A percentile compares a stretch with the other conserved stretches of the same genome.
Conservation (phyloP, 202 grass and related monocot genomes). For the Schoenoplectus tabernaemontani region DNA sequence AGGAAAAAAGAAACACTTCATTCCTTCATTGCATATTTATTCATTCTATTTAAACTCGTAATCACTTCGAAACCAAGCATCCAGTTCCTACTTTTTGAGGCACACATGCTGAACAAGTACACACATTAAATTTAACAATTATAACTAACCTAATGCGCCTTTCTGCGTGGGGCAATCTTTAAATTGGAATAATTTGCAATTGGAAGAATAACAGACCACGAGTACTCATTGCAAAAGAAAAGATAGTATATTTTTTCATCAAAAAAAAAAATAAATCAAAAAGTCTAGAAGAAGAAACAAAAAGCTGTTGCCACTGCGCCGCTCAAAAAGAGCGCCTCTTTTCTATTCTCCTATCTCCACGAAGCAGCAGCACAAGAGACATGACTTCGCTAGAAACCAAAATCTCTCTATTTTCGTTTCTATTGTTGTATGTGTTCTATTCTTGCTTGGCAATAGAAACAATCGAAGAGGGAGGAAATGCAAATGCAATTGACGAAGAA, state of each 20-base stretch:
- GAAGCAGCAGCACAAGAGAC: neutral
- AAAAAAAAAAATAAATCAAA: too few species aligned
- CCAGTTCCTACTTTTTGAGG: neutral
- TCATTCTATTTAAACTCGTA: neutral
- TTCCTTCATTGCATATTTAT: too few species aligned
- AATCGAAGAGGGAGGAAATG: conserved; percentile 29
- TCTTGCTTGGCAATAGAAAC: neutral
- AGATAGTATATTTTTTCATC: too few species aligned
- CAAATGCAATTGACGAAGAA: conserved; percentile 32
- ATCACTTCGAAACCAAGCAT: conserved; percentile 15
- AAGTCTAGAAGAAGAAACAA: neutral
- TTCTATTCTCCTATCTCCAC: neutral
- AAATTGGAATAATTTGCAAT: too few species aligned
- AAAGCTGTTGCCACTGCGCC: conserved; percentile 14
- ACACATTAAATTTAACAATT: neutral
- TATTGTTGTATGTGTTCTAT: conserved; percentile 10
- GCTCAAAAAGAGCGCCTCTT: conserved; percentile 16
- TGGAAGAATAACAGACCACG: neutral
- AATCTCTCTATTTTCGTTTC: conserved; percentile 20
- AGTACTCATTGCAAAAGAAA: neutral
- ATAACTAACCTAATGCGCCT: conserved; percentile 3
- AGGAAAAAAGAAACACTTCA: too few species aligned
- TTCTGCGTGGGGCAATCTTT: neutral
- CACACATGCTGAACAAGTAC: conserved; percentile 13
- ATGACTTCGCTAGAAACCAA: neutral